phyloP scores from a whole-genome alignment of 129 eudicot species.

The Arctium minus region DNA sequence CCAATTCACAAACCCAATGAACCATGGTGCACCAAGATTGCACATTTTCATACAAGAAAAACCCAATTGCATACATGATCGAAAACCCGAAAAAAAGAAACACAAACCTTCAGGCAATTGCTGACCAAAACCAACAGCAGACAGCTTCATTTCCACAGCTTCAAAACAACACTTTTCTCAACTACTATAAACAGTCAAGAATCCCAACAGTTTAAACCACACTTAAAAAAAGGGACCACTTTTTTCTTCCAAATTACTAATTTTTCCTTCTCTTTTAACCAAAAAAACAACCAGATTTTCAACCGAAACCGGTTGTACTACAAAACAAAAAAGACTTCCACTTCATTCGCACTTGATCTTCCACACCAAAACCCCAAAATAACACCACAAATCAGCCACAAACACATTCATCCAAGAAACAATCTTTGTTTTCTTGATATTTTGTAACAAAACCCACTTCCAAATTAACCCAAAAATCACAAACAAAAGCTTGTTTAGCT shows the following conservation, averaged over 20 bases:
- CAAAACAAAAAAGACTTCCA: constrained; percentile 39
- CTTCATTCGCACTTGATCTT: constrained; percentile 51
- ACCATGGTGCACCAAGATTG: not conserved
- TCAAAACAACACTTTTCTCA: constrained; percentile 11
- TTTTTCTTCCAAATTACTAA: constrained; percentile 21
- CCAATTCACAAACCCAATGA: not conserved
- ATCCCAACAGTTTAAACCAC: constrained; percentile 29
- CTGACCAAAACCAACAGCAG: constrained; percentile 67
- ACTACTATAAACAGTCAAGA: constrained; percentile 27
- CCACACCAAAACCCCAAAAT: constrained; percentile 41
- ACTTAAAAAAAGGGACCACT: constrained; percentile 39
- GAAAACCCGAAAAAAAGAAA: not conserved
- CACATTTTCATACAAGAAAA: not conserved
- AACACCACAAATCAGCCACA: not conserved
- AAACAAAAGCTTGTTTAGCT: not conserved
- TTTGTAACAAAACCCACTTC: constrained; percentile 1
- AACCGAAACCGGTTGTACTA: constrained; percentile 54
- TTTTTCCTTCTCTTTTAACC: constrained; percentile 29
- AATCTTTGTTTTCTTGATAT: not conserved
- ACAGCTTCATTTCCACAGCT: constrained; percentile 49
- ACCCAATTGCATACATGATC: not conserved
- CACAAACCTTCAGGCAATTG: constrained; percentile 63
- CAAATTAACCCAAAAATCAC: constrained; percentile 6
- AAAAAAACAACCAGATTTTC: constrained; percentile 32
- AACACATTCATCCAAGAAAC: constrained; percentile 24